phyloP scores from a whole-genome alignment of 176 grass and related monocot genomes.

The Rhipidocladum racemiflorum region DNA sequence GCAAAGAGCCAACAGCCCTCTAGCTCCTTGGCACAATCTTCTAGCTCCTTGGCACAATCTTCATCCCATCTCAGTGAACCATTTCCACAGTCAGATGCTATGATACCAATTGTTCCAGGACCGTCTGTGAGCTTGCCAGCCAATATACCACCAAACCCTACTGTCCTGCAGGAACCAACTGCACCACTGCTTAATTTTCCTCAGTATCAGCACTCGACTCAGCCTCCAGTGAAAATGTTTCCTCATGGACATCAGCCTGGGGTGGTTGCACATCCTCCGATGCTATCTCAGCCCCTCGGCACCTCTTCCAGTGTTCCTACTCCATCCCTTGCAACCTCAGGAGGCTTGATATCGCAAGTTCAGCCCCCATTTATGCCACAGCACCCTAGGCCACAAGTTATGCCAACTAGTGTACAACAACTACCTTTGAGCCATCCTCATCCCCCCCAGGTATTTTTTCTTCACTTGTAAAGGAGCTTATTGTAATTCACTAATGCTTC shows the following conservation, averaged over 20 bases:
- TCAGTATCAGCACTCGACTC: conserved; percentile 45
- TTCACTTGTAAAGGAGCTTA: background rate
- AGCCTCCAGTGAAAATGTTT: conserved; percentile 40
- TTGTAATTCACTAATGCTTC: conserved; percentile 3
- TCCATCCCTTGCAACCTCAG: conserved; percentile 46
- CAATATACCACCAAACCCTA: conserved; percentile 36
- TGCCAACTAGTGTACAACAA: conserved; percentile 42
- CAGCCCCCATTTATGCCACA: conserved; percentile 53
- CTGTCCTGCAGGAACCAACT: conserved; percentile 45
- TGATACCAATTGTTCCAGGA: conserved; percentile 37
- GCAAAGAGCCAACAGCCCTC: conserved; percentile 55
- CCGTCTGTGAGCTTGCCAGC: conserved; percentile 23
- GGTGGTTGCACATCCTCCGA: conserved; percentile 24
- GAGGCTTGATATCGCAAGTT: conserved; percentile 51
- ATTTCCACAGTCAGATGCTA: conserved; percentile 49
- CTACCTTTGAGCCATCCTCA: conserved; percentile 42
- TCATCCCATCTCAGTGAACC: conserved; percentile 50
- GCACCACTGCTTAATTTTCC: conserved; percentile 46
- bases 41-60: conserved; percentile 45
- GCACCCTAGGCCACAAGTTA: conserved; percentile 43
- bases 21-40: conserved; percentile 41
- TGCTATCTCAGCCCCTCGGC: conserved; percentile 42
- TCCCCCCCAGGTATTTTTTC: conserved; percentile 63
- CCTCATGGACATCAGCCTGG: conserved; percentile 39
- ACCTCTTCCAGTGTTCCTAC: conserved; percentile 48